Base-by-base conservation (phyloP, 352 stramenopile species). In the Bremia lactucae region DNA sequence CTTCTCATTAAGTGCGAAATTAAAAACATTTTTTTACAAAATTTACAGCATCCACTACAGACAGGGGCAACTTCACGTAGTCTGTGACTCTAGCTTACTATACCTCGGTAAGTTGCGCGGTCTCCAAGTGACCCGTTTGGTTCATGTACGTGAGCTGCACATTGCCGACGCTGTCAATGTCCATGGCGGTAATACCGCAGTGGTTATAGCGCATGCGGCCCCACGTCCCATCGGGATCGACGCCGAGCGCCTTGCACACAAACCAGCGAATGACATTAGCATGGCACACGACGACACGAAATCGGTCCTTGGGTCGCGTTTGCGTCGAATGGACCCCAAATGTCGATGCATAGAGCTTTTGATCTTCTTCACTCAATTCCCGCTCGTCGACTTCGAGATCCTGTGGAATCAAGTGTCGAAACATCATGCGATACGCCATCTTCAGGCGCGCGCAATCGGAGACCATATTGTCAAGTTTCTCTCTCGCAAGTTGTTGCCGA, bases 181-280 rank as follows among this genome's bases (percentile, higher is more conserved):
- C 72, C 41, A 85, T 52, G 19, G 59, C 52, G 5, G 72, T 80
- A 44, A 85, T 52, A 37, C 65, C 66, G 36, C 68, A 80, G 56
- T 85, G 64, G 45, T 73, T 82, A 65, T 75, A 78, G 45, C 70
- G 65, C 72, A 85, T 83, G 52, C 65, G 69, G 4, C 72, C 72
- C 72, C 72, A 85, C 44, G 62, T 78, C 26, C 69, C 68, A 22
- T 83, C 66, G 4, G 70, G 71, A 28, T 79, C 66, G 5, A 82
- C 62, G 18, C 71, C 71, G 3, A 87, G 37, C n/a, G 70, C 58
- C 36, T 73, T 72, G 64, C 71, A 83, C 22, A 81, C 54, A 25
- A 87, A 81, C 68, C 68, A 83, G 15, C 70, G 71, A 41, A 87
- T 83, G 44, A 81, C 74, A 55, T 82, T 85, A 36, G 72, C 66